phyloP scores from a whole-genome alignment of 495 filamentous ascomycete genomes.

The Penicillium atrosanguineum region DNA sequence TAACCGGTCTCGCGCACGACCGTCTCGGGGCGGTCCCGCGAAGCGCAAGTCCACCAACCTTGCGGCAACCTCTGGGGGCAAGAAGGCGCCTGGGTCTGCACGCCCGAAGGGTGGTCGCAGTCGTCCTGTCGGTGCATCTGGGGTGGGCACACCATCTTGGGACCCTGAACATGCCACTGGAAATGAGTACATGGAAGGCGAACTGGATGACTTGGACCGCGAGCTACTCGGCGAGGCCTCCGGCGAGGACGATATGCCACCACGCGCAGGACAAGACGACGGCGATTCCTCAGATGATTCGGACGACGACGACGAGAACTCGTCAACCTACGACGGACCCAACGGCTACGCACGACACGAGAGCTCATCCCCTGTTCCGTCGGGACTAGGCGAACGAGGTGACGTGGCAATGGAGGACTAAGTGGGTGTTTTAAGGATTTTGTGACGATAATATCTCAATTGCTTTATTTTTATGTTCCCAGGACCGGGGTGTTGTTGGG shows the following conservation, averaged over 20 bases:
- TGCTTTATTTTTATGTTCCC: not conserved
- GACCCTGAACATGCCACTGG: slow-evolving; percentile 23
- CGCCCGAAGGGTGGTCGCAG: slow-evolving; percentile 34
- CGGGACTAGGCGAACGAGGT: slow-evolving; percentile 13
- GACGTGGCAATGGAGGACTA: slow-evolving; percentile 37
- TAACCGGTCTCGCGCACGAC: slow-evolving; percentile 22
- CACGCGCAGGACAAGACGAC: slow-evolving; percentile 21
- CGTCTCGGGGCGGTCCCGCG: slow-evolving; percentile 15
- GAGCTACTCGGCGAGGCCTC: slow-evolving; percentile 50
- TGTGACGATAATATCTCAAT: not conserved
- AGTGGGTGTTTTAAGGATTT: slow-evolving; percentile 6
- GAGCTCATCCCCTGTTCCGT: slow-evolving; percentile 31
- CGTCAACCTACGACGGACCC: slow-evolving; percentile 39
- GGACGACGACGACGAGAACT: slow-evolving; percentile 41
- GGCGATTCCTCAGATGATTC: slow-evolving; percentile 33
- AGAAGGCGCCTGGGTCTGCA: slow-evolving; percentile 23
- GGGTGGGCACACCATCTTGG: slow-evolving; percentile 22
- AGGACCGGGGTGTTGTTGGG: not conserved
- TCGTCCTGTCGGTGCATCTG: slow-evolving; percentile 17
- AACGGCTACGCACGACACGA: slow-evolving; percentile 41
- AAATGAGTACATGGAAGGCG: slow-evolving; percentile 36
- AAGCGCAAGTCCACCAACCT: slow-evolving; percentile 39
- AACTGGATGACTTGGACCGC: slow-evolving; percentile 52
- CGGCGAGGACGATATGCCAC: slow-evolving; percentile 39
- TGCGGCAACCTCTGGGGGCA: slow-evolving; percentile 23